Evolutionary conservation across 2,329 filamentous ascomycete species (phyloP).

Genomic region (Lachnellula suecica): DNA sequence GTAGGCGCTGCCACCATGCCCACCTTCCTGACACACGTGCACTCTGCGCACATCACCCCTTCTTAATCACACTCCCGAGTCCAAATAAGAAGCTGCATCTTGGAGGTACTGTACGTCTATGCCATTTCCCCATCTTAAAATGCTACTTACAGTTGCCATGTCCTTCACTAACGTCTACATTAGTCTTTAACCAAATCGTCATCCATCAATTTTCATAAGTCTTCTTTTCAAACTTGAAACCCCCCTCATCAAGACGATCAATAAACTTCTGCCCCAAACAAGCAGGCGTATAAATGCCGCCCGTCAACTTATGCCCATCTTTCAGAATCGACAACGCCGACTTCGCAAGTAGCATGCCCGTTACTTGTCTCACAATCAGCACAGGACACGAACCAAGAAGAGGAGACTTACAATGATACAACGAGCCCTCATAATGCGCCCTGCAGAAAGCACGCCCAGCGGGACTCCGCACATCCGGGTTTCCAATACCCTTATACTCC

Average conservation of each 20-base stretch:
- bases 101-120: too few species aligned
- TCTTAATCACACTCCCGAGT: too few species aligned
- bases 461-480: conserved; percentile 50
- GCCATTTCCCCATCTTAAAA: neutral
- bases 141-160: neutral
- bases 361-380: conserved; percentile 49
- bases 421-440: conserved; percentile 56
- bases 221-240: conserved; percentile 61
- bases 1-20: too few species aligned
- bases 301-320: conserved; percentile 56
- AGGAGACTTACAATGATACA: conserved; percentile 60
- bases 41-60: too few species aligned
- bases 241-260: conserved; percentile 58
- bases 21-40: too few species aligned
- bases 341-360: conserved; percentile 61
- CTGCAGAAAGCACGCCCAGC: conserved; percentile 47
- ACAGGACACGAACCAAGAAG: neutral
- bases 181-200: neutral
- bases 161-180: neutral
- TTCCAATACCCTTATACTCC: conserved; percentile 63
- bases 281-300: conserved; percentile 71
- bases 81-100: too few species aligned
- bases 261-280: conserved; percentile 67
- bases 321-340: conserved; percentile 65
- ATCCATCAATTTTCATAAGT: conserved; percentile 34